phyloP scores from a whole-genome alignment of 345 rosid genomes.

The Syzygium grande region DNA sequence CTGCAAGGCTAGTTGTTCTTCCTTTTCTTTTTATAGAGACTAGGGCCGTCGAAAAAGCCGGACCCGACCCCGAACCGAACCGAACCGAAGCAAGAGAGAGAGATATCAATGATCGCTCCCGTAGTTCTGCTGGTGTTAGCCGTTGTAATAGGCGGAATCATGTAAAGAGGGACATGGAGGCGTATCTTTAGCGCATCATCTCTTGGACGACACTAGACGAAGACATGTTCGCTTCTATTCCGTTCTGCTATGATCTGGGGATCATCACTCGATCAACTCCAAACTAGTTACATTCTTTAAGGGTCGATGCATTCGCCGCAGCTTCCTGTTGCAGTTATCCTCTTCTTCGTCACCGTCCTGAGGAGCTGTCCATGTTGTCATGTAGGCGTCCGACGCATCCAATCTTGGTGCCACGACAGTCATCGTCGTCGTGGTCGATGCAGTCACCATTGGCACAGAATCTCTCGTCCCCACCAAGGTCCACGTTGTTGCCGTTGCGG shows the following conservation, averaged over 20 bases:
- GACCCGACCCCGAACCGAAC: too few species aligned
- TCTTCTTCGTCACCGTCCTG: too few species aligned
- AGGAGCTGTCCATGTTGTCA: too few species aligned
- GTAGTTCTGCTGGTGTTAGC: neutral
- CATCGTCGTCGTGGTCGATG: neutral
- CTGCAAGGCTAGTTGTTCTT: neutral
- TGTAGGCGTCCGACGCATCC: neutral
- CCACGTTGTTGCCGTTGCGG: accelerated
- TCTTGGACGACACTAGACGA: too few species aligned
- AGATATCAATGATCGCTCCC: accelerated
- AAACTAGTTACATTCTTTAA: too few species aligned
- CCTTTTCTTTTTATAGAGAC: neutral
- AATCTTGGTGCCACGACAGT: neutral
- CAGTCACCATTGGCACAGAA: neutral
- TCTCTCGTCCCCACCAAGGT: neutral
- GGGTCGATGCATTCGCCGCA: too few species aligned
- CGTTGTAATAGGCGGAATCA: neutral
- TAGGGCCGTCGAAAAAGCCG: too few species aligned
- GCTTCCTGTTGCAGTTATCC: too few species aligned
- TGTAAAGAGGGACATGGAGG: neutral
- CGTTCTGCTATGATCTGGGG: too few species aligned
- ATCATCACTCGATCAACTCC: too few species aligned
- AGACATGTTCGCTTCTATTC: too few species aligned
- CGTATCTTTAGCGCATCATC: too few species aligned
- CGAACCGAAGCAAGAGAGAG: neutral